Evolutionary conservation across 2,329 filamentous ascomycete species (phyloP).

Genomic region (Coniochaeta pulveracea): DNA sequence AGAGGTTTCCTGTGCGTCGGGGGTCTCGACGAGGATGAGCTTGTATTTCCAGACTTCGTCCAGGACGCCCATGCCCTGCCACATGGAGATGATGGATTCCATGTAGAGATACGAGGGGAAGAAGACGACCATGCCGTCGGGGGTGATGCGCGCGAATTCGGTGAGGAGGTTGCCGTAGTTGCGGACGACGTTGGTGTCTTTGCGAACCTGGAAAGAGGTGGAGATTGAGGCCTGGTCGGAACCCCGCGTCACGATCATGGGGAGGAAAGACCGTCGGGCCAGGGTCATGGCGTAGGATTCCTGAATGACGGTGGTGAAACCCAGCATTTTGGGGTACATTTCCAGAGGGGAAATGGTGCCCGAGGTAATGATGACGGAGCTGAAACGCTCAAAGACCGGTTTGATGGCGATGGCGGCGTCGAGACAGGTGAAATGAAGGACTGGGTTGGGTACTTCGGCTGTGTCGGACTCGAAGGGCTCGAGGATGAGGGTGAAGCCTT

Average conservation of each 20-base stretch:
- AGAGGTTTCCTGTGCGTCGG: slow-evolving; percentile 93
- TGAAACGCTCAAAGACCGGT: slow-evolving; percentile 93
- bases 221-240: slow-evolving; percentile 90
- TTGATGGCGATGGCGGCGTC: slow-evolving; percentile 97
- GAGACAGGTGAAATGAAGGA: slow-evolving; percentile 93
- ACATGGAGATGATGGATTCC: slow-evolving; percentile 98
- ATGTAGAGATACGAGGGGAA: slow-evolving; percentile 98
- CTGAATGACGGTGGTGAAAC: slow-evolving; percentile 84
- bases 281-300: slow-evolving; percentile 98
- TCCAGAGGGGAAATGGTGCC: slow-evolving; percentile 94
- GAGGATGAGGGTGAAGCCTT: slow-evolving; percentile 89
- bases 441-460: slow-evolving; percentile 88
- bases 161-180: slow-evolving; percentile 92
- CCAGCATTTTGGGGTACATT: slow-evolving; percentile 99
- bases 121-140: slow-evolving; percentile 97
- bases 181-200: slow-evolving; percentile 90
- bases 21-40: slow-evolving; percentile 92
- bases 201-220: slow-evolving; percentile 88
- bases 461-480: slow-evolving; percentile 95
- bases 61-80: slow-evolving; percentile 96
- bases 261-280: slow-evolving; percentile 85
- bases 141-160: slow-evolving; percentile 92
- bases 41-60: slow-evolving; percentile 99
- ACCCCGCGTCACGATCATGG: slow-evolving; percentile 93
- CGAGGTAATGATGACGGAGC: slow-evolving; percentile 96